Conservation (phyloP, 1,284 basidiomycete species). For the Ustilago cynodontis region DNA sequence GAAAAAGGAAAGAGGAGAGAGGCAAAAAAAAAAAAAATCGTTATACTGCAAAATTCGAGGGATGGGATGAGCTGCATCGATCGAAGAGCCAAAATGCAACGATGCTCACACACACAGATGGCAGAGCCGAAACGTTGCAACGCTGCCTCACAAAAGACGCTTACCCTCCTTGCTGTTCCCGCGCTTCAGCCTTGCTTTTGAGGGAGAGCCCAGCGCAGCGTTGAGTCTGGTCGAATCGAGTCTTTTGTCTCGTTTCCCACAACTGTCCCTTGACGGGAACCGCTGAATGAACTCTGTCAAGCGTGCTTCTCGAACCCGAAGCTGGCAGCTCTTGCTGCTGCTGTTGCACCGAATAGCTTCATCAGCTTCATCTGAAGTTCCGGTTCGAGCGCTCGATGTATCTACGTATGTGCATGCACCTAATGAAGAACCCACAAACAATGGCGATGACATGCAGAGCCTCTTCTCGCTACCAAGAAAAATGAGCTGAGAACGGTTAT, state of each 20-base stretch:
- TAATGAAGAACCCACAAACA: constrained; percentile 10
- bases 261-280: background rate
- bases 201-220: background rate
- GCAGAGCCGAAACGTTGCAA: background rate
- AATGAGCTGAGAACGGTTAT: no score
- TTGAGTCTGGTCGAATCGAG: background rate
- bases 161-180: constrained; percentile 5
- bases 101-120: background rate
- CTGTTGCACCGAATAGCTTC: background rate
- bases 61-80: constrained; percentile 16
- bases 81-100: constrained; percentile 6
- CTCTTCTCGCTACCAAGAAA: constrained; percentile 1
- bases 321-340: constrained; percentile 2
- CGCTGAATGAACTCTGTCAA: background rate
- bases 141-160: background rate
- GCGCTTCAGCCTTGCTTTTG: background rate
- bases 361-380: constrained; percentile 2
- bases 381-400: background rate
- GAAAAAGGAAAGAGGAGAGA: constrained; percentile 3
- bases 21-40: constrained; percentile 5
- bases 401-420: constrained; percentile 2
- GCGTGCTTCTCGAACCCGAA: constrained; percentile 1
- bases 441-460: constrained; percentile 3
- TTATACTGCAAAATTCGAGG: constrained; percentile 3
- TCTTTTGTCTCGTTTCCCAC: background rate